Conservation (phyloP, 768 basidiomycete species). For the Rhizopogon vesiculosus region DNA sequence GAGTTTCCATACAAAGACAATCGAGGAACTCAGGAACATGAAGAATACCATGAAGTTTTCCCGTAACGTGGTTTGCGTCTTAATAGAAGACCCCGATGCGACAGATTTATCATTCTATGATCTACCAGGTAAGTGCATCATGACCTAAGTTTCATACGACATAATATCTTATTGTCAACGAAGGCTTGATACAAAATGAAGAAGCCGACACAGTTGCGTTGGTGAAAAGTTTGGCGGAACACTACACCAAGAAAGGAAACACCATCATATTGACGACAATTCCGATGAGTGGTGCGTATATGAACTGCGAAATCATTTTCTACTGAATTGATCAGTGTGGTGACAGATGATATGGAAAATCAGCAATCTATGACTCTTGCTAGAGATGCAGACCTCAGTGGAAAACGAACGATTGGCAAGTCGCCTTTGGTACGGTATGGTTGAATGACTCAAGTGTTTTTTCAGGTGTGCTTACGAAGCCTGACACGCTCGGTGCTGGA, state of each 20-base stretch:
- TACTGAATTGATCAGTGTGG: not conserved
- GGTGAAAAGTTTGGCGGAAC: conserved; percentile 44
- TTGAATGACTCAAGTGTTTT: not conserved
- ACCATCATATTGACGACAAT: conserved; percentile 50
- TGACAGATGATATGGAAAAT: conserved; percentile 53
- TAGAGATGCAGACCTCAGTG: conserved; percentile 37
- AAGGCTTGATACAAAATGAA: conserved; percentile 49
- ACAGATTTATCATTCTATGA: conserved; percentile 37
- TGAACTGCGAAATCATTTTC: not conserved
- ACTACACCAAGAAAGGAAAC: conserved; percentile 42
- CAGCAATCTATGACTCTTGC: conserved; percentile 50
- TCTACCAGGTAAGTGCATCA: conserved; percentile 27
- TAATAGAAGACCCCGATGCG: conserved; percentile 33
- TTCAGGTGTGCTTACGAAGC: conserved; percentile 67
- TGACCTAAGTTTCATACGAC: not conserved
- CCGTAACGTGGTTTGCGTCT: conserved; percentile 37
- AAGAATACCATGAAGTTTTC: conserved; percentile 28
- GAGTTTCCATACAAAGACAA: conserved; percentile 14
- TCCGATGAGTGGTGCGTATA: conserved; percentile 44
- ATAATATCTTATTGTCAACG: not conserved
- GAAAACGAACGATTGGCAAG: conserved; percentile 48
- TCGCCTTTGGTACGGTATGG: not conserved
- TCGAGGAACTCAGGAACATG: conserved; percentile 3
- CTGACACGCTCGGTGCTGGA: conserved; percentile 48
- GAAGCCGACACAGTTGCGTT: conserved; percentile 37